Evolutionary conservation across 306 rosid genomes (phyloP), one percentile per base, ranked within the genome.

Genomic region (Neltuma alba): DNA sequence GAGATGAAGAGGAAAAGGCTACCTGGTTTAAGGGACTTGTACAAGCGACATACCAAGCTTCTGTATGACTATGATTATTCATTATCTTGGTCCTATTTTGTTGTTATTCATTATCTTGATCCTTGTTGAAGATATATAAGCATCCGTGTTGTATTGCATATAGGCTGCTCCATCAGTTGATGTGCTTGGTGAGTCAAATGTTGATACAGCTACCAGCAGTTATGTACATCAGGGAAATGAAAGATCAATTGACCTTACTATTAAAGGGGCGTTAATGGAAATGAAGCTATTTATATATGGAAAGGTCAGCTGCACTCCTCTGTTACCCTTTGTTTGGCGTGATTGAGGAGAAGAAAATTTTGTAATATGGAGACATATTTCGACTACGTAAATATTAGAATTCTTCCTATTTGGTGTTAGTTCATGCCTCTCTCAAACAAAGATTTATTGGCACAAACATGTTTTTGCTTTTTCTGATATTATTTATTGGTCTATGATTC

Each of bases 31-130:
- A 89, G 80, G 86, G 91, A 78, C 94, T 95, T 69, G 42, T 95
- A 77, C 91, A 90, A 83, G 99, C 99, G 71, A 95, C 97, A 60
- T 95, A 95, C 86, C 93, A 87, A 88, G 98, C 99, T 82, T 95
- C 99, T 79, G 99, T 95, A 90, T 55, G 85, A n/a, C 72, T 52
- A 69, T 52, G 66, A 63, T 74, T 52, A 52, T 40, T 7, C n/a
- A 50, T 48, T 21, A 15, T 47, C 76, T 5, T 78, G 44, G 38
- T 76, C 6, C 6, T 16, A 33, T 33, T n/a, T n/a, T 1, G 3
- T 33, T 33, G 4, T 33, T 1, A 33, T 33, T n/a, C 58, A 52
- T 52, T 25, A 75, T 45, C 64, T 75, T 75, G 52, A 62, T 77
- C 30, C 68, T 57, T 55, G 20, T 55, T 73, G 16, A 68, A 44